Percentiles rank a stretch among this genome's conserved stretches.
These are phyloP conservation scores for Leptographium flavum DNA, from an alignment of 2,329 filamentous ascomycete species.

Conservation along the genomic window DNA sequence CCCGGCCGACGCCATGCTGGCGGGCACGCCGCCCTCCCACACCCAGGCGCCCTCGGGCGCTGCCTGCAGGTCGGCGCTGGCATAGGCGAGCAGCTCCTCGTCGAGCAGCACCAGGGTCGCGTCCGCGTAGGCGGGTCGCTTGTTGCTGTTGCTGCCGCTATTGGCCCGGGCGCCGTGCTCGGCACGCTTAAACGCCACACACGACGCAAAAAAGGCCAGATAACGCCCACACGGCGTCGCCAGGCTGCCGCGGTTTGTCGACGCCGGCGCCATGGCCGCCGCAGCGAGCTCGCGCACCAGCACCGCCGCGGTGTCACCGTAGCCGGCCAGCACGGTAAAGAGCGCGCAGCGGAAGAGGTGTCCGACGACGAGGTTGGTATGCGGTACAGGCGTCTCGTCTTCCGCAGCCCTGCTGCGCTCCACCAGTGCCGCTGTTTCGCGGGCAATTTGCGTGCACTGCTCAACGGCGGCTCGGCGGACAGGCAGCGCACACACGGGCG, in stretches of 20 bases:
- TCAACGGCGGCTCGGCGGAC: constrained; percentile 60
- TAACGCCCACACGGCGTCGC: constrained; percentile 59
- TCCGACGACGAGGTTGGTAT: constrained; percentile 45
- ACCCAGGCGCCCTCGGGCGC: constrained; percentile 68
- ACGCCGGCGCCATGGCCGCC: constrained; percentile 53
- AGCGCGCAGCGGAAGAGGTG: constrained; percentile 83
- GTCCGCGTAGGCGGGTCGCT: constrained; percentile 15
- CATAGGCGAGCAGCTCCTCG: constrained; percentile 79
- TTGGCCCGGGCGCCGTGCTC: constrained; percentile 20
- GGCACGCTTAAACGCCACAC: constrained; percentile 40
- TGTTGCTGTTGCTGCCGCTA: constrained; percentile 13
- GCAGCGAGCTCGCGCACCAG: constrained; percentile 59
- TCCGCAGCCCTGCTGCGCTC: constrained; percentile 46
- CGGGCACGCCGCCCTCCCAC: constrained; percentile 34
- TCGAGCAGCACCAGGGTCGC: constrained; percentile 37
- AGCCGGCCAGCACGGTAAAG: constrained; percentile 61
- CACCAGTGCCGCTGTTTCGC: constrained; percentile 67
- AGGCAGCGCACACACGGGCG: constrained; percentile 50
- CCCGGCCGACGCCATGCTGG: constrained; percentile 1
- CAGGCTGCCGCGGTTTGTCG: constrained; percentile 13
- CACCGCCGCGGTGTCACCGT: constrained; percentile 56
- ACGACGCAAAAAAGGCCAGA: constrained; percentile 64
- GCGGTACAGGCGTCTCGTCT: constrained; percentile 32
- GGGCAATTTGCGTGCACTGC: constrained; percentile 57
- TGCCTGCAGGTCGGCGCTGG: constrained; percentile 75